Evolutionary conservation across 805 yeast genomes (phyloP), one percentile per base, ranked within the genome.

Genomic region (Nakazawaea wickerhamii): DNA sequence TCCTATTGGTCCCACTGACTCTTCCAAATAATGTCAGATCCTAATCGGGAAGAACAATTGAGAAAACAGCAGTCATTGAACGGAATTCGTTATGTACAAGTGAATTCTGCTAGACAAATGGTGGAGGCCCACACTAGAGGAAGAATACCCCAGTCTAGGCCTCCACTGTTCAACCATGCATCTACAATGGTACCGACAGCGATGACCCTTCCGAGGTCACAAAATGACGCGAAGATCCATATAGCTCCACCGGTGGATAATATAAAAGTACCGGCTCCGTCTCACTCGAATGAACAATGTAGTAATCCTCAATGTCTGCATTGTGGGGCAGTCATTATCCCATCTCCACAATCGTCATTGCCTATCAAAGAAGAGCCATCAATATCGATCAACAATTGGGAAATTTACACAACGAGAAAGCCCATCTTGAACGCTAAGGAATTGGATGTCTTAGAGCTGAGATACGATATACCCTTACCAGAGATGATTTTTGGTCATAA

Each of bases 401-500:
- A 78, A 42, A 74, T 93, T 7, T 74, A 70, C 50, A 80, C 95
- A 0, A 64, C 69, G 23, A 79, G 88, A 58, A 75, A 75, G 39
- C 95, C 98, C 1, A 91, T 91, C 36, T 64, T 88, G 47, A 82
- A 75, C 50, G 70, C 89, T 1, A 67, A 60, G 1, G 96, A 89
- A 55, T 73, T 91, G 44, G 96, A 88, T 45, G 62, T 61, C 2
- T 73, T 82, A 54, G 84, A 79, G 47, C 59, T 73, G 4, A 57
- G 79, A 40, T 71, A 83, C 41, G 79, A 79, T 13, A 77, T 91
- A 48, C 95, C 98, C 0, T 63, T 91, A 33, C 99, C 99, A 0
- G 99, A 93, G 59, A 93, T 93, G 98, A 89, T 93, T 5, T 93
- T 93, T 64, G 98, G 98, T 8, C 78, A 85, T 51, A 90, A 85